Conservation (phyloP, 371 early-diverging fungal genomes). For the Batrachochytrium dendrobatidis region DNA sequence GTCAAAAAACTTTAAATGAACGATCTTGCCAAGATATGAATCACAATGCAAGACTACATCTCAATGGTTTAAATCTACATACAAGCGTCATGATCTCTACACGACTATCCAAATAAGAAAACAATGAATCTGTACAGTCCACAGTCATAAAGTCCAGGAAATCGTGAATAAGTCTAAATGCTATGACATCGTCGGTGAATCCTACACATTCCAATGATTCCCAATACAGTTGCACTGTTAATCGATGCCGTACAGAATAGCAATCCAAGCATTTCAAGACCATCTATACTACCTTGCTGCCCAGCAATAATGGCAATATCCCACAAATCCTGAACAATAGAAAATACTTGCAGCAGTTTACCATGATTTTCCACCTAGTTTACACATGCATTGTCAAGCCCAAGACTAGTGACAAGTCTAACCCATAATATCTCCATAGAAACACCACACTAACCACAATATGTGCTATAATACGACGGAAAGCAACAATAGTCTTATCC, state of each 20-base stretch:
- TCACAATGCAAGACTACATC: background rate
- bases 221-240: too few species aligned
- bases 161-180: slow-evolving; percentile 49
- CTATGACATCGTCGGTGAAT: slow-evolving; percentile 13
- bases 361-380: too few species aligned
- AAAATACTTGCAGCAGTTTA: too few species aligned
- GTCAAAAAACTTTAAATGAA: background rate
- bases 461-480: too few species aligned
- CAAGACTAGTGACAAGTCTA: too few species aligned
- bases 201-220: too few species aligned
- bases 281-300: background rate
- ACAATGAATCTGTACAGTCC: slow-evolving; percentile 47
- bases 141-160: slow-evolving; percentile 59
- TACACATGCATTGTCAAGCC: too few species aligned
- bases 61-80: background rate
- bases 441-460: too few species aligned
- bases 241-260: background rate
- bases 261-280: background rate
- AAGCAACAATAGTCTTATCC: too few species aligned
- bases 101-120: slow-evolving; percentile 58
- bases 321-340: too few species aligned
- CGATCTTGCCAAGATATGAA: background rate
- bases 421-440: too few species aligned
- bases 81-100: slow-evolving; percentile 50
- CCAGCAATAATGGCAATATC: background rate